These are phyloP conservation scores for Nicotiana rustica DNA, from an alignment of 305 asterid genomes.

Conservation along the genomic window DNA sequence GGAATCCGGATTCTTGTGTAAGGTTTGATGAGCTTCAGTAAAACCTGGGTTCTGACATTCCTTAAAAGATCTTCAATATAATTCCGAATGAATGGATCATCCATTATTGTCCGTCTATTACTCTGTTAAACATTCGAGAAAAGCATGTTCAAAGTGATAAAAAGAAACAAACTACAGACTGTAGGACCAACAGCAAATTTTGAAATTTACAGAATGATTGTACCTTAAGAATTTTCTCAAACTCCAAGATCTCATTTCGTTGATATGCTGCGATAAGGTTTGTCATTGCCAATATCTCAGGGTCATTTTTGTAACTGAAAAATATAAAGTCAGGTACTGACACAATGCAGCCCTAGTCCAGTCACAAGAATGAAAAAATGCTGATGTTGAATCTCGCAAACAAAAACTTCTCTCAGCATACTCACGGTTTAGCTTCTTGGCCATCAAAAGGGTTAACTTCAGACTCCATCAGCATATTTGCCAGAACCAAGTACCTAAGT, in stretches of 20 bases:
- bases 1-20: slow-evolving; percentile 94
- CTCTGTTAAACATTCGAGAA: slow-evolving; percentile 58
- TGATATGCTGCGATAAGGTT: slow-evolving; percentile 96
- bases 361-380: background rate
- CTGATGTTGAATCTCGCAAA: background rate
- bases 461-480: slow-evolving; percentile 98
- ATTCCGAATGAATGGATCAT: slow-evolving; percentile 88
- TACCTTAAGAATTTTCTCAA: slow-evolving; percentile 94
- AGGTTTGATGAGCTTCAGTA: slow-evolving; percentile 94
- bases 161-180: background rate
- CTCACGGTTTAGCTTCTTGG: slow-evolving; percentile 99
- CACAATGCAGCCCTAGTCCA: background rate
- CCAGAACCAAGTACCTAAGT: slow-evolving; percentile 89
- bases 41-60: slow-evolving; percentile 93
- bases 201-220: slow-evolving; percentile 27
- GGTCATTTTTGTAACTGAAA: slow-evolving; percentile 87
- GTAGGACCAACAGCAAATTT: background rate
- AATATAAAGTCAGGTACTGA: slow-evolving; percentile 23
- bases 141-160: background rate
- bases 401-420: background rate
- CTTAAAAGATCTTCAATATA: slow-evolving; percentile 96
- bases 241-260: slow-evolving; percentile 92
- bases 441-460: slow-evolving; percentile 98
- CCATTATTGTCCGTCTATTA: slow-evolving; percentile 97
- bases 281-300: slow-evolving; percentile 98